A percentile compares a stretch with the other conserved stretches of the same genome.
Evolutionary conservation across 306 rosid genomes (phyloP).

Genomic region (Alnus rubra): DNA sequence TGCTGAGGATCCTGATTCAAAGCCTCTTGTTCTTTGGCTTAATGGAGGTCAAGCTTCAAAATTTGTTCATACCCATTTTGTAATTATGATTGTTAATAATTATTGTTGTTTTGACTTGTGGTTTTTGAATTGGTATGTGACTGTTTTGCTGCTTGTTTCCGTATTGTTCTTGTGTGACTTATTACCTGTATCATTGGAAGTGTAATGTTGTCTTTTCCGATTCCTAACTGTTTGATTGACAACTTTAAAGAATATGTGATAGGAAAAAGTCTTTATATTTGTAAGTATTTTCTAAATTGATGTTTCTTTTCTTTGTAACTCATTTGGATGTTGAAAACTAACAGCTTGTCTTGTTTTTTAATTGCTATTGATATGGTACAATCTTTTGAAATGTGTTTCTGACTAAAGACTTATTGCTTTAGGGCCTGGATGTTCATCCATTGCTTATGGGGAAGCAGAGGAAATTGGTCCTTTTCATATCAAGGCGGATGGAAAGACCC

Average conservation of each 20-base stretch:
- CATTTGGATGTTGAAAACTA: neutral
- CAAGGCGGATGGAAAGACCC: constrained; percentile 59
- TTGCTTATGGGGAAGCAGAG: constrained; percentile 84
- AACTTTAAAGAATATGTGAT: neutral
- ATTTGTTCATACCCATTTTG: neutral
- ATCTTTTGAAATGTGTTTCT: constrained; percentile 7
- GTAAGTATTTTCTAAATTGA: neutral
- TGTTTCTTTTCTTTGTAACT: neutral
- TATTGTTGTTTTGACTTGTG: neutral
- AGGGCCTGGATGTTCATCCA: constrained; percentile 98
- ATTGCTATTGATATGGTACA: neutral
- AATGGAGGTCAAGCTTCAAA: constrained; percentile 53
- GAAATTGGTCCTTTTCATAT: constrained; percentile 92
- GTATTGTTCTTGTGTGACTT: neutral
- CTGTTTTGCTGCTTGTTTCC: neutral
- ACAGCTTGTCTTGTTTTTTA: neutral
- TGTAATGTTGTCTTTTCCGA: neutral
- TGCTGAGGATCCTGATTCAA: constrained; percentile 46
- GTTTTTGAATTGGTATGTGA: neutral
- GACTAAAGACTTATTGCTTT: constrained; percentile 14
- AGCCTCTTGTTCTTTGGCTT: constrained; percentile 71
- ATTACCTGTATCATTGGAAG: neutral
- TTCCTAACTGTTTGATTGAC: neutral
- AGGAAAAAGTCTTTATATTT: neutral
- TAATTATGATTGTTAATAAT: neutral